These are phyloP conservation scores for Lizanozyma gosingica DNA, from an alignment of 1,139 yeast species.

Conservation along the genomic window DNA sequence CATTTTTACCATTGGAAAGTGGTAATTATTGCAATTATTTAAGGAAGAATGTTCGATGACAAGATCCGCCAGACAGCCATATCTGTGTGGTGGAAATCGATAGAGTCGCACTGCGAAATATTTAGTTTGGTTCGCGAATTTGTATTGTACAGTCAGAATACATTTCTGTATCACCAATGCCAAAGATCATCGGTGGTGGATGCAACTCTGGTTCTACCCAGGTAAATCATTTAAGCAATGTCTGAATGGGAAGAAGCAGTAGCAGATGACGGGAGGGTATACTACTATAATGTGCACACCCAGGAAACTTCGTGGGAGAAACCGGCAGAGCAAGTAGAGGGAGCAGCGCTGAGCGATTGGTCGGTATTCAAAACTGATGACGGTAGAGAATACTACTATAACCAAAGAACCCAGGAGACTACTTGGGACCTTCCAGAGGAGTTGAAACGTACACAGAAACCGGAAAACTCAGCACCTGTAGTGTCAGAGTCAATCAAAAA, in stretches of 20 bases:
- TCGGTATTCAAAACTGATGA: conserved; percentile 56
- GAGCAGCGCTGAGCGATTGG: conserved; percentile 46
- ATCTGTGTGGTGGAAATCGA: too few relatives aligned
- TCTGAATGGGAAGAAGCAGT: conserved; percentile 53
- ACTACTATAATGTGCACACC: conserved; percentile 62
- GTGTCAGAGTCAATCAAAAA: conserved; percentile 1
- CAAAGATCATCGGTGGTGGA: too few relatives aligned
- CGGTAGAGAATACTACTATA: conserved; percentile 66
- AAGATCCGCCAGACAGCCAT: too few relatives aligned
- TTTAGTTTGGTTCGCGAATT: too few relatives aligned
- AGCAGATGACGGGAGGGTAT: conserved; percentile 59
- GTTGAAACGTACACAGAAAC: conserved; percentile 6
- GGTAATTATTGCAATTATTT: too few relatives aligned
- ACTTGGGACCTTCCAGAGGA: conserved; percentile 73
- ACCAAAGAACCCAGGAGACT: conserved; percentile 54
- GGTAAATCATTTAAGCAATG: too few relatives aligned
- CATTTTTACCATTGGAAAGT: not conserved
- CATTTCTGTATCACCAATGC: too few relatives aligned
- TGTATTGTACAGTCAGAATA: too few relatives aligned
- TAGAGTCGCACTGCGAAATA: too few relatives aligned
- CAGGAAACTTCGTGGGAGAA: conserved; percentile 76
- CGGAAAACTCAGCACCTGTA: not conserved
- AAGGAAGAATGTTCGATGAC: too few relatives aligned
- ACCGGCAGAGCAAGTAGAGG: conserved; percentile 46
- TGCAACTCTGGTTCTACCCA: too few relatives aligned